Evolutionary conservation across 2,329 filamentous ascomycete genomes (phyloP), one percentile per base, ranked within the genome.

Genomic region (Aspergillus transmontanensis): DNA sequence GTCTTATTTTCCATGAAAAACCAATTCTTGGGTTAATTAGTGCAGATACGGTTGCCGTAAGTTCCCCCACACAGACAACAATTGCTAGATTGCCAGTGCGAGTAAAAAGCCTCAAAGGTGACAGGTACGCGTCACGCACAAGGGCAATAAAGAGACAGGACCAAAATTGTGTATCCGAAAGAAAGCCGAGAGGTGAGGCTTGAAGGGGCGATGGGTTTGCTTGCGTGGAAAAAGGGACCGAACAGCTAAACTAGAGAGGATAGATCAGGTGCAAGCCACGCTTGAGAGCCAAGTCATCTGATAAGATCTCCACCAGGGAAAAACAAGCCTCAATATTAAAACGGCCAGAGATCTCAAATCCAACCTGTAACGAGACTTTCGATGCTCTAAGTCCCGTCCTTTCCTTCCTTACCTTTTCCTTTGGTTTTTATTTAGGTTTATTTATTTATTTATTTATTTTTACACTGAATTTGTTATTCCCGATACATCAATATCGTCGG

Each of bases 271-370:
- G 43, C n/a, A 50, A 32, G 45, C 16, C 28, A 48, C 56, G 2
- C 14, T 28, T 28, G 14, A 26, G 45, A 32, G 54, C 55, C 55
- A 51, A 54, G 56, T 62, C 56, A 59, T 53, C 46, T 59, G 58
- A 59, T 53, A 59, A 59, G 58, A 53, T 54, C 32, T 21, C 16
- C 53, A 46, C 6, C 30, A 19, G 21, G 30, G 48, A 53, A 36
- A 54, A 54, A 36, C 51, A 54, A 54, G 51, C 28, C 32, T n/a
- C 51, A 36, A 54, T 54, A 54, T 34, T 14, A 54, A 32, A 54
- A 36, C 51, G 30, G 28, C 51, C 30, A 54, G 21, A 30, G 10
- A 10, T 54, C 32, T 54, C 19, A 36, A 54, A 54, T 23, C 16
- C 16, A 30, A 50, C 46, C 21, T 48, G 23, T 53, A 7, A 19